These are phyloP conservation scores for Calycina herbarum DNA, from an alignment of 2,329 filamentous ascomycete genomes.

Conservation along the genomic window DNA sequence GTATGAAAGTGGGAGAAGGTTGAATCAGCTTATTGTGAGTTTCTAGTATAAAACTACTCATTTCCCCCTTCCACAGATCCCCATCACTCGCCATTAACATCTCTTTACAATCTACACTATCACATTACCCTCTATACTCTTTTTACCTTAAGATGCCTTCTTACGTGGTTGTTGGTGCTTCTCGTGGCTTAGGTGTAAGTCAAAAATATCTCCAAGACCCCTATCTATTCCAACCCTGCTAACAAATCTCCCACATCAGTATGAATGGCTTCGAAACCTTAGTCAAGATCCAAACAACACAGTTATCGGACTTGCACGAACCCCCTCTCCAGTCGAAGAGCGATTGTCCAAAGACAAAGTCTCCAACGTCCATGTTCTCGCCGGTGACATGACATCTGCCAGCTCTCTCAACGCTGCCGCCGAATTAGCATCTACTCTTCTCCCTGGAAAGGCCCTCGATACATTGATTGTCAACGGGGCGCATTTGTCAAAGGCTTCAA, in stretches of 20 bases:
- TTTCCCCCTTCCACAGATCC: no score
- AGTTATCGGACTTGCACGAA: constrained; percentile 49
- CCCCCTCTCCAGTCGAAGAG: constrained; percentile 46
- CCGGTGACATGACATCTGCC: constrained; percentile 45
- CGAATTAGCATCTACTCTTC: constrained; percentile 25
- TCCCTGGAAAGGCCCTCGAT: constrained; percentile 32
- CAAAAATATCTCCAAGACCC: not conserved
- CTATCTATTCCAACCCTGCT: not conserved
- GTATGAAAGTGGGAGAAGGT: no score
- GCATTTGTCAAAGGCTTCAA: constrained; percentile 19
- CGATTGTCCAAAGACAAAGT: constrained; percentile 38
- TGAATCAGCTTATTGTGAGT: no score
- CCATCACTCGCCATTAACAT: no score
- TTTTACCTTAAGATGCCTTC: constrained; percentile 21
- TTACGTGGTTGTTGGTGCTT: constrained; percentile 26
- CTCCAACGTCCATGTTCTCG: constrained; percentile 47
- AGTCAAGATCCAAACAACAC: constrained; percentile 46
- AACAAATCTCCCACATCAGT: constrained; percentile 38
- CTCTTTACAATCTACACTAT: no score
- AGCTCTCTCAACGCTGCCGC: constrained; percentile 19
- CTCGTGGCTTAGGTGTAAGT: constrained; percentile 26
- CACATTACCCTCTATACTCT: no score
- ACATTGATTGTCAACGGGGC: constrained; percentile 37
- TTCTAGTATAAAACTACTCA: no score
- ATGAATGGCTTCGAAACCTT: constrained; percentile 49